Base-by-base conservation (phyloP, 1,284 basidiomycete genomes). In the Schizophyllum amplum region DNA sequence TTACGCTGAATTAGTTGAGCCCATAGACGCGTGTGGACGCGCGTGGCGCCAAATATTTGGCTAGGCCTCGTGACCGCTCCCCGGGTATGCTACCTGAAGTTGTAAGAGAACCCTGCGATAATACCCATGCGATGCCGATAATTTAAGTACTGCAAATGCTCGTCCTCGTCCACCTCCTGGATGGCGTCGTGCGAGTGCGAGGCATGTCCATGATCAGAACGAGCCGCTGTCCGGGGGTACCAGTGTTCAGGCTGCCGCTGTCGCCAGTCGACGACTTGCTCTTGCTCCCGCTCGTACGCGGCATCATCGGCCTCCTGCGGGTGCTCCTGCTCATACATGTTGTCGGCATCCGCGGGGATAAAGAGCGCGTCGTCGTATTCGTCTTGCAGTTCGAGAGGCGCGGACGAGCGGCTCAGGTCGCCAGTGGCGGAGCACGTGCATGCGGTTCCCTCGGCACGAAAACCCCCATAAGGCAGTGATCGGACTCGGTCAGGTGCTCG, bases 321-420 rank as follows among this genome's bases (percentile, higher is more conserved):
- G 33, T 42, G 33, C 33, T 42, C 33, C 33, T 42, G 33, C 17
- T 42, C 33, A 17, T 17, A 17, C 4, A 2, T 17, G 33, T 42
- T 46, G 11, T 11, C 48, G 11, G 11, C 66, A 63, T 89, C 85
- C n/a, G 85, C 87, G 24, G 87, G 88, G 23, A 88, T 83, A 63
- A 89, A 89, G 22, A 88, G 72, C 51, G 81, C 75, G 60, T 83
- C 82, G 53, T 82, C 78, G 63, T 87, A 82, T 27, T 69, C 60
- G 58, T 76, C 78, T 26, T 71, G 73, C 6, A 85, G 70, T 64
- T 83, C 82, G 22, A 74, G 71, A 11, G 84, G 83, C 15, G 75
- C 72, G 48, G 78, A 72, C n/a, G n/a, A n/a, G n/a, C n/a, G n/a
- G n/a, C n/a, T n/a, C n/a, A n/a, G n/a, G n/a, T n/a, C n/a, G n/a